These are phyloP conservation scores for Fraxinus pennsylvanica DNA, from an alignment of 257 asterid species.

Conservation along the genomic window DNA sequence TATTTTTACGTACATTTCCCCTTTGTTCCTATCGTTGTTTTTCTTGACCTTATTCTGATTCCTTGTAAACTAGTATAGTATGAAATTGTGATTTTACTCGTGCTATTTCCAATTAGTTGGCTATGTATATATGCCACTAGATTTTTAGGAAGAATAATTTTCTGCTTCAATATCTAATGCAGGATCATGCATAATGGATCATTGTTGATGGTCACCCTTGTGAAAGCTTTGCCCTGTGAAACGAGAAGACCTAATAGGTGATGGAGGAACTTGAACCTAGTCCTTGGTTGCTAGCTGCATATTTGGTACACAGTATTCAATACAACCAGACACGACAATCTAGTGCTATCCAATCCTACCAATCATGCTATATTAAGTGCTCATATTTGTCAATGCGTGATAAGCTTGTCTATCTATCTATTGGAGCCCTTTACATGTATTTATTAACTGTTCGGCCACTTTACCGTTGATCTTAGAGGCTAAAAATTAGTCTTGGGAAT, in stretches of 20 bases:
- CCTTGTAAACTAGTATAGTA: not conserved
- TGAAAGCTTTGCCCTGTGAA: not conserved
- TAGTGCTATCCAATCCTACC: not conserved
- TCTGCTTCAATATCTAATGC: not conserved
- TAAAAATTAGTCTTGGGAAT: not conserved
- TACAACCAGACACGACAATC: not conserved
- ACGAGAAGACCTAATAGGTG: not conserved
- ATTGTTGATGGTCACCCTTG: not conserved
- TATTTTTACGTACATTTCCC: not conserved
- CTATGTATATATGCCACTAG: not conserved
- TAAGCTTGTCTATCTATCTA: not conserved
- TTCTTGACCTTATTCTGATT: not conserved
- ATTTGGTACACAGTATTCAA: conserved; percentile 5
- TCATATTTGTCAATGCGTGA: not conserved
- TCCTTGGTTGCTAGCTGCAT: not conserved
- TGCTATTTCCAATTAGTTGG: not conserved
- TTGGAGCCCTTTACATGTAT: not conserved
- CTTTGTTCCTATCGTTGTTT: not conserved
- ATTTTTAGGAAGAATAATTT: not conserved
- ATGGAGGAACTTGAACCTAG: conserved; percentile 6
- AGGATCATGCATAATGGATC: conserved; percentile 2
- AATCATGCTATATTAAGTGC: not conserved
- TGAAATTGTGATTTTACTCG: not conserved
- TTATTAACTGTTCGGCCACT: not conserved
- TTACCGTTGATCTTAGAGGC: not conserved